These are phyloP conservation scores for Cladosporium oxysporum DNA, from an alignment of 2,329 filamentous ascomycete species.

Conservation along the genomic window DNA sequence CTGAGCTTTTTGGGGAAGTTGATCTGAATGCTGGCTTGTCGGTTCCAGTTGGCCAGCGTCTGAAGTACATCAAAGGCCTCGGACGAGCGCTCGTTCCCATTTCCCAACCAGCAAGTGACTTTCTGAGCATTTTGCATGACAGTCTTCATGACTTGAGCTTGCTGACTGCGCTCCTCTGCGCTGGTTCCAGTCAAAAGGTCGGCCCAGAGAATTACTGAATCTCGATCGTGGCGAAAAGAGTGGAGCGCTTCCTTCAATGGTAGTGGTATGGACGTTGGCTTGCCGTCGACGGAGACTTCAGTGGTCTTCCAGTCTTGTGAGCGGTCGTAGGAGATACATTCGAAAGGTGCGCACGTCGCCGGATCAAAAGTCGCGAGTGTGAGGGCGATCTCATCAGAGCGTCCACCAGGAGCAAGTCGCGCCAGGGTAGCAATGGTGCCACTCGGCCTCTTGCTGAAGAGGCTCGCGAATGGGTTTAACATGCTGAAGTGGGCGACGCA, in stretches of 20 bases:
- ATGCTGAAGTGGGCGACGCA: background rate
- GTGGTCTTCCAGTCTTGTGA: background rate
- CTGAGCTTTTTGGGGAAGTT: slow-evolving; percentile 4
- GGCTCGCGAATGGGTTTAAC: slow-evolving; percentile 19
- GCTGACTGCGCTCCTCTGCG: slow-evolving; percentile 15
- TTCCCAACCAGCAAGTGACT: background rate
- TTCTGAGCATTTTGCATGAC: slow-evolving; percentile 6
- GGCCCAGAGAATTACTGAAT: slow-evolving; percentile 5
- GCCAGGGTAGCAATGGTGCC: slow-evolving; percentile 12
- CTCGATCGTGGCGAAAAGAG: background rate
- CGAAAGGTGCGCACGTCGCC: background rate
- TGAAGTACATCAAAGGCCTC: slow-evolving; percentile 10
- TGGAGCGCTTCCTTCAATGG: slow-evolving; percentile 11
- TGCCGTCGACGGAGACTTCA: slow-evolving; percentile 18
- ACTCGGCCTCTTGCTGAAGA: slow-evolving; percentile 8
- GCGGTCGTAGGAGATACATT: slow-evolving; percentile 22
- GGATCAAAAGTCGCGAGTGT: slow-evolving; percentile 4
- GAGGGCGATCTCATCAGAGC: background rate
- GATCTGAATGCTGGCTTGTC: background rate
- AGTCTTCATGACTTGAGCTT: slow-evolving; percentile 14
- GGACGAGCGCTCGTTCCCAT: background rate
- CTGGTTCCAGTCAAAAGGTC: slow-evolving; percentile 17
- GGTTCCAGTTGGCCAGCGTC: slow-evolving; percentile 15
- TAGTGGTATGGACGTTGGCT: slow-evolving; percentile 7
- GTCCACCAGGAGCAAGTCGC: slow-evolving; percentile 3